Conservation (phyloP, 2,329 filamentous ascomycete genomes). For the Didymella segeticola region DNA sequence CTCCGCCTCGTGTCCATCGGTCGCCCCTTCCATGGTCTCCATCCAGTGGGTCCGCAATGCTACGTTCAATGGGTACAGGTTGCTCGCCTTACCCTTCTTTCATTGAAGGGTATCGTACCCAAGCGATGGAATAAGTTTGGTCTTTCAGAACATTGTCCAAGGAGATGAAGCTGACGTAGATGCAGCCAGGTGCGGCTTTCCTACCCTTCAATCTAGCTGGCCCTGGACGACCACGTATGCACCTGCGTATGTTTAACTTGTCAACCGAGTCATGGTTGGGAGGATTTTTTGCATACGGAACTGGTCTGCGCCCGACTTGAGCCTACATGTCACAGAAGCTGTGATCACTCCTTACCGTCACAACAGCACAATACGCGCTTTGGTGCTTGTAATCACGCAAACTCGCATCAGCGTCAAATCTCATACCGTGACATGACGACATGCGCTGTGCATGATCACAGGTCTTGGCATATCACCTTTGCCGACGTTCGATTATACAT, state of each 20-base stretch:
- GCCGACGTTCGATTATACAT: not conserved
- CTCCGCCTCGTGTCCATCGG: not conserved
- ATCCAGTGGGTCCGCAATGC: not conserved
- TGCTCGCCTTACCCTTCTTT: not conserved
- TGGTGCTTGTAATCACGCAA: not conserved
- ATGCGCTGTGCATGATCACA: not conserved
- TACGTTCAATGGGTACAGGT: not conserved
- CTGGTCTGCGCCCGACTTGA: not conserved
- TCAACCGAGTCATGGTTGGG: constrained; percentile 5
- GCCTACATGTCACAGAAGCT: not conserved
- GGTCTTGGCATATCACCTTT: not conserved
- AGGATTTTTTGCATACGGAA: not conserved
- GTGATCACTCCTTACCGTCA: not conserved
- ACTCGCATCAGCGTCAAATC: not conserved
- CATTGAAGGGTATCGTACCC: not conserved
- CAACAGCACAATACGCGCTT: not conserved
- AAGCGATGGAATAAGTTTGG: not conserved
- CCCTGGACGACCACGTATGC: not conserved
- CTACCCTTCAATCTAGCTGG: not conserved
- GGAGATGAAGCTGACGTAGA: not conserved
- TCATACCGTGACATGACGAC: not conserved
- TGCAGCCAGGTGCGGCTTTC: not conserved
- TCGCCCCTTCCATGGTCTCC: not conserved
- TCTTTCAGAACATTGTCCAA: not conserved
- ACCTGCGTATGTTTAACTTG: not conserved